Evolutionary conservation across 2,329 filamentous ascomycete genomes (phyloP).

Genomic region (Byssoonygena ceratinophila): DNA sequence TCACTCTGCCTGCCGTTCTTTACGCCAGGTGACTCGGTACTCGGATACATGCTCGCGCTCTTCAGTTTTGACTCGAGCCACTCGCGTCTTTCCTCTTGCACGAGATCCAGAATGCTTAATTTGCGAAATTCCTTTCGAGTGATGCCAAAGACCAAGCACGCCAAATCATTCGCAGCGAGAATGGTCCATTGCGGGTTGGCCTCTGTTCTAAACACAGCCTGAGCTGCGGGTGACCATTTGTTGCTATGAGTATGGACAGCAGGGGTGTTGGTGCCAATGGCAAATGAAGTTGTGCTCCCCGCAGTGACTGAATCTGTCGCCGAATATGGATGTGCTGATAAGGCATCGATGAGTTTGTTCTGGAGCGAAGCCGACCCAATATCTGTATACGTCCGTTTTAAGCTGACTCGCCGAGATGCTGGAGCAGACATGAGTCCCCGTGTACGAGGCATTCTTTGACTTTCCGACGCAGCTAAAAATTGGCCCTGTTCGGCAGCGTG

Average conservation of each 20-base stretch:
- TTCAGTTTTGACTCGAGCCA: constrained; percentile 84
- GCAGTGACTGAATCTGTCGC: constrained; percentile 40
- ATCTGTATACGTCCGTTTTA: constrained; percentile 86
- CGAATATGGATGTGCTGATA: constrained; percentile 65
- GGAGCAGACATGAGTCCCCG: constrained; percentile 37
- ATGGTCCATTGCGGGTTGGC: constrained; percentile 87
- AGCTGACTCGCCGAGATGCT: constrained; percentile 50
- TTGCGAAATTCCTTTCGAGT: constrained; percentile 91
- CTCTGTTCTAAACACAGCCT: constrained; percentile 97
- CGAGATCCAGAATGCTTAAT: constrained; percentile 88
- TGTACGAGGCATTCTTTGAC: constrained; percentile 25
- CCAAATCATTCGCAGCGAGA: constrained; percentile 87
- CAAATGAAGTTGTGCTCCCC: constrained; percentile 26
- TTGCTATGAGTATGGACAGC: constrained; percentile 78
- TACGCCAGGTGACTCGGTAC: constrained; percentile 38
- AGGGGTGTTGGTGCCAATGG: constrained; percentile 36
- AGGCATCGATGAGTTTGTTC: constrained; percentile 70
- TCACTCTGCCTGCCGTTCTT: constrained; percentile 28
- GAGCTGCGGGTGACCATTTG: constrained; percentile 79
- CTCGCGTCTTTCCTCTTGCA: constrained; percentile 73
- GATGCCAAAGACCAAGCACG: constrained; percentile 96
- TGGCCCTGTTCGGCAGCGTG: constrained; percentile 2
- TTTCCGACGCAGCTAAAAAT: constrained; percentile 21
- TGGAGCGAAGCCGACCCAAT: constrained; percentile 63
- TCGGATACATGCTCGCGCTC: constrained; percentile 38